Base-by-base conservation (phyloP, 2,329 filamentous ascomycete species). In the Pezizomycotina sp. region DNA sequence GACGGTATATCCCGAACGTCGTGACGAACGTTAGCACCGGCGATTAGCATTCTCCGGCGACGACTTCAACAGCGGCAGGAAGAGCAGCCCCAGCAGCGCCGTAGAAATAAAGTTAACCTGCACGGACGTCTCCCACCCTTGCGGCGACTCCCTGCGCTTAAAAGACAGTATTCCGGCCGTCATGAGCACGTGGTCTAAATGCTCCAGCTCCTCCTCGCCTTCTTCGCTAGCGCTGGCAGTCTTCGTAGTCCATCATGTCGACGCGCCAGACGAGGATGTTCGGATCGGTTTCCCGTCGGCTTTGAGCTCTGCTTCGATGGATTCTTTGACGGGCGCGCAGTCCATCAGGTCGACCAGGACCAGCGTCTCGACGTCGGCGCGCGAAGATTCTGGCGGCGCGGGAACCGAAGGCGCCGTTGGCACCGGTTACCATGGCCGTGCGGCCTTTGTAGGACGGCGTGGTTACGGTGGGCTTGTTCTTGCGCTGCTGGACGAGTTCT, bases 1-100 rank as follows among this genome's bases (percentile, higher is more conserved):
- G 56, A 53, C 3, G 56, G 24, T 58, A 59, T 14, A 59, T 52
- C 40, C 55, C 55, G 34, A 59, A 59, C 19, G 54, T 53, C 1
- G 56, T 59, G 38, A 58, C 55, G 15, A 59, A 58, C 12, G 56
- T 59, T 2, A 59, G 43, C 2, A 58, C 56, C 9, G 57, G 56
- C 13, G 55, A 9, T 47, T 46, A 1, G 48, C 52, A 28, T 55
- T 57, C 7, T 42, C 28, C 1, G 54, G 48, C 4, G 55, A 56
- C 5, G 55, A 50, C 14, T 54, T 55, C 32, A 58, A 54, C 2
- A 48, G 26, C 0, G 56, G 56, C 1, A 58, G 45, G 8, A 58
- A 38, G 6, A 58, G 49, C 1, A 59, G 53, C 1, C 50, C 43
- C 16, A 58, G 45, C 14, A 58, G 53, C 0, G 56, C 56, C 5